Base-by-base conservation (phyloP, 2,329 filamentous ascomycete genomes). In the Microdochium nivale region DNA sequence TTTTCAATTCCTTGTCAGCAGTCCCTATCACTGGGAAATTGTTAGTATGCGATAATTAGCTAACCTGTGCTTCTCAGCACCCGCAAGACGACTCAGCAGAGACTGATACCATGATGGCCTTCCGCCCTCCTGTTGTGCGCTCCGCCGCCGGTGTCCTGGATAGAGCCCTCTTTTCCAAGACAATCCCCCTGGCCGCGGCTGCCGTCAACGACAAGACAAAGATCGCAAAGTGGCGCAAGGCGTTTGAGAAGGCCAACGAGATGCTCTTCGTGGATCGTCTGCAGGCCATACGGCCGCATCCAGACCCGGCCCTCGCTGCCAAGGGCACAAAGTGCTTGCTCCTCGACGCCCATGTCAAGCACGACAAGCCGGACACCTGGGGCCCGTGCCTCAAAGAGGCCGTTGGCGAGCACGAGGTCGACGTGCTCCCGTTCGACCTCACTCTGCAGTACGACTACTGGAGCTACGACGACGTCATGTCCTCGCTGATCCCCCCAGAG, bases 381-480 rank as follows among this genome's bases (percentile, higher is more conserved):
- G 88, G 88, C 51, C 64, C 80, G 3, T 80, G 77, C 37, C 68
- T 96, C 47, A 78, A 74, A 54, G 81, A 88, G 56, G 81, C 89
- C 32, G 80, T 90, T 3, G 75, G 85, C 56, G 74, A 76, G 49
- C 79, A 86, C 25, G 81, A 88, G 44, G 69, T 96, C 27, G 78
- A 78, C 19, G 68, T 97, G 32, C 73, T 90, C 1, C 86, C 89
- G 1, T 96, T 86, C 67, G 77, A 87, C 54, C 70, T 97, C 52
- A 72, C 80, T 33, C 76, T 97, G 53, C 82, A 86, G 59, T 99
- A 99, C 69, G 79, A 87, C 60, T 85, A 91, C 69, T 97, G 90
- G 89, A 86, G 76, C 49, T 92, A 95, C 65, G 75, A 86, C 55
- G 91, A 97, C 59, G 87, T 99, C 37, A 88, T 96, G 63, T 76